These are phyloP conservation scores for Mallotus japonicus DNA, from an alignment of 441 rosid species.

Conservation along the genomic window DNA sequence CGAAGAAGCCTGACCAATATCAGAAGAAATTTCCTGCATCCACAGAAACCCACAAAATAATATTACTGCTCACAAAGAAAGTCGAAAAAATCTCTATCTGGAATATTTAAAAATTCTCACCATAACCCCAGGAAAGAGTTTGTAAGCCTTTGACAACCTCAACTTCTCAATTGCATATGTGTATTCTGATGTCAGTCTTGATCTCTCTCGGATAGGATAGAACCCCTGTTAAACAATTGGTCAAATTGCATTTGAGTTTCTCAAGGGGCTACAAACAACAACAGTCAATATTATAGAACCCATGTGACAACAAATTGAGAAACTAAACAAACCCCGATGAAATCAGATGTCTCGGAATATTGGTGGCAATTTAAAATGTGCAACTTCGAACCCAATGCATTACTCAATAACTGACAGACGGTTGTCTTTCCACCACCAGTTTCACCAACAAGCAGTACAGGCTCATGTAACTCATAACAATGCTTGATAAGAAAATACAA, in stretches of 20 bases:
- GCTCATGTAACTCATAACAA: conserved; percentile 85
- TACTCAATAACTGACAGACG: conserved; percentile 82
- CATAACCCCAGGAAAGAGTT: conserved; percentile 33
- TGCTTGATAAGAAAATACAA: conserved; percentile 75
- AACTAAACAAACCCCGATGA: conserved; percentile 77
- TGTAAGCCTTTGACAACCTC: conserved; percentile 54
- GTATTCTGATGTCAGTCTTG: conserved; percentile 62
- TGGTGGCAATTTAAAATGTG: conserved; percentile 98
- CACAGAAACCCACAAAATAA: conserved; percentile 24
- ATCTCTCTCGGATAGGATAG: conserved; percentile 93
- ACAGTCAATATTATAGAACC: conserved; percentile 7
- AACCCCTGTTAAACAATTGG: conserved; percentile 67
- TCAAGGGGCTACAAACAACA: neutral
- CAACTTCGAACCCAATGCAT: conserved; percentile 50
- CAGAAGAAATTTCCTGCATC: conserved; percentile 62
- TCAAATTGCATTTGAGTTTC: conserved; percentile 1
- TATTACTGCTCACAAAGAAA: conserved; percentile 13
- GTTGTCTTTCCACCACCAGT: conserved; percentile 99
- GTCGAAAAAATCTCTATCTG: conserved; percentile 16
- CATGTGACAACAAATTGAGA: conserved; percentile 3
- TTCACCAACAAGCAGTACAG: conserved; percentile 98
- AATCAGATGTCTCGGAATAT: conserved; percentile 96
- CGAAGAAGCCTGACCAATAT: conserved; percentile 63
- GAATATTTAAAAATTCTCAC: conserved; percentile 40
- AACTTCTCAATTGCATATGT: conserved; percentile 52